These are phyloP conservation scores for Cystoderma amianthinum DNA, from an alignment of 768 basidiomycete genomes.

Conservation along the genomic window DNA sequence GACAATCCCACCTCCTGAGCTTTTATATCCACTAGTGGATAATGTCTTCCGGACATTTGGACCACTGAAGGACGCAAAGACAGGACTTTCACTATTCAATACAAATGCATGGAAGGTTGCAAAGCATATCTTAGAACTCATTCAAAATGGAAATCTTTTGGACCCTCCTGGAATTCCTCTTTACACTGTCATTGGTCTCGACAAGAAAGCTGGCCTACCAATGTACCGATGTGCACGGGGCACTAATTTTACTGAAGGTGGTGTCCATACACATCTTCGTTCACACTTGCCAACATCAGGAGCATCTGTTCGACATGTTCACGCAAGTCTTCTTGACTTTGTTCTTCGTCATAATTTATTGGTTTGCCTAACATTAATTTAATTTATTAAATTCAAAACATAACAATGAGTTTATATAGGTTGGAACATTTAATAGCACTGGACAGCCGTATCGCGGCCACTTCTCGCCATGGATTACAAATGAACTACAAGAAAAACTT, in stretches of 20 bases:
- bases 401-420: too few species aligned
- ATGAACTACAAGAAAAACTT: slow-evolving; percentile 6
- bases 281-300: slow-evolving; percentile 13
- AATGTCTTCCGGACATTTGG: too few species aligned
- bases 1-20: too few species aligned
- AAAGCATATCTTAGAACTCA: slow-evolving; percentile 18
- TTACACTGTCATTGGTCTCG: slow-evolving; percentile 10
- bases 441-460: too few species aligned
- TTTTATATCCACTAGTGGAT: too few species aligned
- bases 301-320: slow-evolving; percentile 12
- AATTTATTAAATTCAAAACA: too few species aligned
- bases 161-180: slow-evolving; percentile 22
- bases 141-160: slow-evolving; percentile 17
- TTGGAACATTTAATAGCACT: too few species aligned
- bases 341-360: too few species aligned
- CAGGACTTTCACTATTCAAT: slow-evolving; percentile 21
- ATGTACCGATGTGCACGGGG: slow-evolving; percentile 19
- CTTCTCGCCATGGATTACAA: slow-evolving; percentile 15
- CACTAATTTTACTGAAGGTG: slow-evolving; percentile 26
- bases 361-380: too few species aligned
- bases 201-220: slow-evolving; percentile 13
- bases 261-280: slow-evolving; percentile 23
- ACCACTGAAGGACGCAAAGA: too few species aligned
- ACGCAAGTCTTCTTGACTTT: slow-evolving; percentile 16
- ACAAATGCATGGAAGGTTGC: slow-evolving; percentile 18